These are phyloP conservation scores for Chaetomiaceae sp. DNA, from an alignment of 2,329 filamentous ascomycete genomes.

Conservation along the genomic window DNA sequence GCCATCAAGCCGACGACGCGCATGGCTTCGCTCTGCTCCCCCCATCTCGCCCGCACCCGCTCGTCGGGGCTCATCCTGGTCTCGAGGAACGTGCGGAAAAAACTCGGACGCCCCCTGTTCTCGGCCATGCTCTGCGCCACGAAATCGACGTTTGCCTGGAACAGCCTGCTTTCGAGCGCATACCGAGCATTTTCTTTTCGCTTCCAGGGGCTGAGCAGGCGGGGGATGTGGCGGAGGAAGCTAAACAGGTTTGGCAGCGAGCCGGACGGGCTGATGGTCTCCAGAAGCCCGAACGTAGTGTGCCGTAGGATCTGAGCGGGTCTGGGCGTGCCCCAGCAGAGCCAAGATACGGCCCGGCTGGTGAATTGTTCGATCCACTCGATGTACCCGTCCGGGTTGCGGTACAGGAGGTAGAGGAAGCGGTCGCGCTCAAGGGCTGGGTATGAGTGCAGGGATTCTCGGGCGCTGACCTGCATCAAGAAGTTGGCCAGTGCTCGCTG, in stretches of 20 bases:
- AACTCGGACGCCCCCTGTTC: slow-evolving; percentile 37
- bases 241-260: slow-evolving; percentile 40
- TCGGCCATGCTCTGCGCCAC: slow-evolving; percentile 34
- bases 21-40: slow-evolving; percentile 37
- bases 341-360: slow-evolving; percentile 41
- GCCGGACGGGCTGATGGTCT: slow-evolving; percentile 43
- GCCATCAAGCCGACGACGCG: slow-evolving; percentile 47
- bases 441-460: slow-evolving; percentile 39
- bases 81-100: slow-evolving; percentile 39
- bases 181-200: slow-evolving; percentile 40
- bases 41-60: slow-evolving; percentile 29
- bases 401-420: slow-evolving; percentile 40
- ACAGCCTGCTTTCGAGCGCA: slow-evolving; percentile 37
- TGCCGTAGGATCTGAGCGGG: slow-evolving; percentile 38
- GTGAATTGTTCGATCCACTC: slow-evolving; percentile 47
- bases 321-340: slow-evolving; percentile 43
- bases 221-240: slow-evolving; percentile 39
- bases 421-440: slow-evolving; percentile 43
- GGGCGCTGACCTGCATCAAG: slow-evolving; percentile 38
- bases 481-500: slow-evolving; percentile 43
- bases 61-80: slow-evolving; percentile 26
- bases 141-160: slow-evolving; percentile 35
- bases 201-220: slow-evolving; percentile 42
- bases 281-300: slow-evolving; percentile 43
- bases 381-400: slow-evolving; percentile 39